Evolutionary conservation across 2,329 filamentous ascomycete species (phyloP).

Genomic region (Pestalotiopsis sp.): DNA sequence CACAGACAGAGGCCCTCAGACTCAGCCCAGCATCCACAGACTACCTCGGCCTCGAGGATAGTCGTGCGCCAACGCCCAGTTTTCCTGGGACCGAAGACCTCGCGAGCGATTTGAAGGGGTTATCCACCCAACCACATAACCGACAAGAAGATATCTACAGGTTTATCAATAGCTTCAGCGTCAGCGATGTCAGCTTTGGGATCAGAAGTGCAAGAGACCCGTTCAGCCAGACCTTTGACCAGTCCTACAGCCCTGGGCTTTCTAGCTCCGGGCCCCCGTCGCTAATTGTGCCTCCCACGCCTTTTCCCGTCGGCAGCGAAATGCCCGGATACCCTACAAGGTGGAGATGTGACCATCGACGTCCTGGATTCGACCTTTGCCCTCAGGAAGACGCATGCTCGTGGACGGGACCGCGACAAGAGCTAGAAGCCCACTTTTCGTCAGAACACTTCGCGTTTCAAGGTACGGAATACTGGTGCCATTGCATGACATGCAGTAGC

Average conservation of each 20-base stretch:
- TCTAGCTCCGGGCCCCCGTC: background rate
- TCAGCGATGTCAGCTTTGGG: slow-evolving; percentile 3
- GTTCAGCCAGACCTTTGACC: background rate
- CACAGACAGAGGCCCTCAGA: background rate
- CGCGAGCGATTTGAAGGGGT: slow-evolving; percentile 1
- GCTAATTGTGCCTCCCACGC: background rate
- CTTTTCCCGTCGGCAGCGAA: slow-evolving; percentile 15
- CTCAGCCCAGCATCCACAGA: background rate
- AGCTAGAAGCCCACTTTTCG: slow-evolving; percentile 26
- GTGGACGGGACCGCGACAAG: slow-evolving; percentile 28
- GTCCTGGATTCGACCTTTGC: slow-evolving; percentile 10
- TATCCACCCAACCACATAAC: background rate
- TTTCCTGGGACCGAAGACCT: slow-evolving; percentile 5
- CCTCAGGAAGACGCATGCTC: slow-evolving; percentile 22
- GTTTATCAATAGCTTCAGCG: slow-evolving; percentile 6
- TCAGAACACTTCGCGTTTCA: slow-evolving; percentile 25
- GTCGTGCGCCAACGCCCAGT: background rate
- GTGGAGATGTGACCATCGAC: slow-evolving; percentile 28
- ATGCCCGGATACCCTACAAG: background rate
- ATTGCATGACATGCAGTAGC: slow-evolving; percentile 24
- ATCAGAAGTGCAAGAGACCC: background rate
- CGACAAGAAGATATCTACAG: slow-evolving; percentile 6
- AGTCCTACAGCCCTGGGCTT: slow-evolving; percentile 14
- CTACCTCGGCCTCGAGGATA: background rate
- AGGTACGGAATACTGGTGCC: slow-evolving; percentile 19